Percentiles rank a stretch among this genome's conserved stretches.
Conservation (phyloP, 306 rosid genomes). For the Begonia loranthoides region DNA sequence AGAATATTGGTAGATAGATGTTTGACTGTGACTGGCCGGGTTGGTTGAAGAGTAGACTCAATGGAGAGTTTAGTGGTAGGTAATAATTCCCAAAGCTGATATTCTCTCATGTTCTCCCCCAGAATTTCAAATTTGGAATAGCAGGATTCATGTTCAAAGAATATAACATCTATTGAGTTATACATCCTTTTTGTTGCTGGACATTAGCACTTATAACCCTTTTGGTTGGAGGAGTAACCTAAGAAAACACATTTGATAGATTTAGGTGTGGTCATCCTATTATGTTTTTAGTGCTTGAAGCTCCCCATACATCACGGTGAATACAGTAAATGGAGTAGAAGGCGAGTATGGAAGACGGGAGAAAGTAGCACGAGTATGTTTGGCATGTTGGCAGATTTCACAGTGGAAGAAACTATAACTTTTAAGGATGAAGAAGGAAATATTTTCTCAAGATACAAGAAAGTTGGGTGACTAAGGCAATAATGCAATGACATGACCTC, state of each 20-base stretch:
- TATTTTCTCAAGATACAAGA: background rate
- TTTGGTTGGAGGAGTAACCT: background rate
- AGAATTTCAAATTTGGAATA: background rate
- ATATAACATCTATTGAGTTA: background rate
- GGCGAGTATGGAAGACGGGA: background rate
- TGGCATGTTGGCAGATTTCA: background rate
- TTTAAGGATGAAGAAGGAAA: background rate
- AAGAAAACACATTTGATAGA: background rate
- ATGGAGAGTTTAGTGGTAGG: background rate
- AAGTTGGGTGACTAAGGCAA: background rate
- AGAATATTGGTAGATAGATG: background rate
- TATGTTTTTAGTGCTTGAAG: background rate
- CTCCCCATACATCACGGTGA: slow-evolving; percentile 2
- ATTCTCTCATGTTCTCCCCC: slow-evolving; percentile 3
- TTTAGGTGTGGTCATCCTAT: background rate
- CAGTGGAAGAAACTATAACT: background rate
- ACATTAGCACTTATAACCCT: background rate
- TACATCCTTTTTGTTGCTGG: background rate
- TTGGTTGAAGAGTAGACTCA: background rate
- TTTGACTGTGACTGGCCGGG: background rate
- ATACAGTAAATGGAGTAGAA: background rate
- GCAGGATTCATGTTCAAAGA: background rate
- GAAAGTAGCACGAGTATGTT: background rate
- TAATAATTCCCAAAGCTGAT: background rate
- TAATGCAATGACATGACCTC: slow-evolving; percentile 3